Evolutionary conservation across 1,139 yeast species (phyloP).

Genomic region (Casaregolazyma lundiana): DNA sequence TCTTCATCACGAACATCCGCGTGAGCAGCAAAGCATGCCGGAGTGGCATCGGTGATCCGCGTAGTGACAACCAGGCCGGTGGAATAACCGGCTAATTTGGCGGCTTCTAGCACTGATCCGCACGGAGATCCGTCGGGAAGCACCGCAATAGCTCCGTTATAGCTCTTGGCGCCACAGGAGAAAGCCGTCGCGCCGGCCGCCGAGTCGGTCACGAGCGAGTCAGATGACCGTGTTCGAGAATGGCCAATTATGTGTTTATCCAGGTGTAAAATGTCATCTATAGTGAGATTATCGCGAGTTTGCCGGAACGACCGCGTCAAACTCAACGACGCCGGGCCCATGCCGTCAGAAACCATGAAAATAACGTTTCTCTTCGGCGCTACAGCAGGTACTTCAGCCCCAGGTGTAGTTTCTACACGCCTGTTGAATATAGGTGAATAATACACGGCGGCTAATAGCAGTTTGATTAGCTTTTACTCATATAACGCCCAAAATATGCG

Average conservation of each 20-base stretch:
- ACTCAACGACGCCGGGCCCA: slow-evolving; percentile 82
- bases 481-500: neutral
- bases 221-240: slow-evolving; percentile 69
- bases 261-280: slow-evolving; percentile 51
- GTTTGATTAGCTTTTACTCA: slow-evolving; percentile 3
- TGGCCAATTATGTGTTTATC: slow-evolving; percentile 71
- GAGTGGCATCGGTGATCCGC: slow-evolving; percentile 80
- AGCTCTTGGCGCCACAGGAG: slow-evolving; percentile 70
- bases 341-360: slow-evolving; percentile 87
- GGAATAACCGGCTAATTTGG: slow-evolving; percentile 66
- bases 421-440: slow-evolving; percentile 2
- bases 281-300: slow-evolving; percentile 45
- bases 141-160: slow-evolving; percentile 83
- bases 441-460: slow-evolving; percentile 5
- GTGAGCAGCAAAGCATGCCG: slow-evolving; percentile 82
- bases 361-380: slow-evolving; percentile 53
- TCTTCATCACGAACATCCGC: slow-evolving; percentile 68
- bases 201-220: slow-evolving; percentile 75
- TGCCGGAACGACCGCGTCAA: slow-evolving; percentile 70
- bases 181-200: slow-evolving; percentile 96
- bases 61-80: slow-evolving; percentile 90
- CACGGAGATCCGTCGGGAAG: slow-evolving; percentile 58
- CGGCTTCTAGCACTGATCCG: slow-evolving; percentile 80
- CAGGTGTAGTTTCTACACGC: neutral
- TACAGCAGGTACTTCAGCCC: neutral